A percentile compares a stretch with the other conserved stretches of the same genome.
phyloP scores from a whole-genome alignment of 208 protist genomes.

The Angomonas deanei region DNA sequence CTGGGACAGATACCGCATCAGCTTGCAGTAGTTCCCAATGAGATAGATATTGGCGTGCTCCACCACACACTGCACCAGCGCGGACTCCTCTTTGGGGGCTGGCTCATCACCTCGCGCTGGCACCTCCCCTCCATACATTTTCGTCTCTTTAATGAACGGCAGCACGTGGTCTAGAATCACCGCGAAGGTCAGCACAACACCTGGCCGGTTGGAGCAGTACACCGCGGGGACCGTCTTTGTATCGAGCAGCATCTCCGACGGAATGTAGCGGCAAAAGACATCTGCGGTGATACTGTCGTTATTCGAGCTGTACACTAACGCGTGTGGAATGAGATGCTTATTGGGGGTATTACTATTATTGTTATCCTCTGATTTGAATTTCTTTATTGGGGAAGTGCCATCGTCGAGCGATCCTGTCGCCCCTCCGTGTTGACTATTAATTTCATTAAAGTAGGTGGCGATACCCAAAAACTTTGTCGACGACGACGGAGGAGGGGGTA shows the following conservation, averaged over 20 bases:
- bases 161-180: conserved; percentile 75
- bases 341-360: too few species aligned
- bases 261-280: conserved; percentile 54
- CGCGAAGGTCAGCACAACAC: conserved; percentile 54
- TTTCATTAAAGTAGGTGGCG: too few species aligned
- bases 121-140: not conserved
- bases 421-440: too few species aligned
- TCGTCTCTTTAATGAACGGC: conserved; percentile 32
- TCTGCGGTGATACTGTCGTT: conserved; percentile 58
- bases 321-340: conserved; percentile 21
- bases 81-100: not conserved
- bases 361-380: too few species aligned
- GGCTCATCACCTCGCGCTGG: not conserved
- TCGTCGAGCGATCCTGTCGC: too few species aligned
- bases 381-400: too few species aligned
- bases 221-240: conserved; percentile 22
- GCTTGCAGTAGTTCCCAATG: conserved; percentile 82
- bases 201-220: conserved; percentile 72
- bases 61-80: conserved; percentile 18
- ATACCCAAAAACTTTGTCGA: not conserved
- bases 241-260: conserved; percentile 49
- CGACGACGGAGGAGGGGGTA: not conserved
- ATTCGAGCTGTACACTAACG: conserved; percentile 52
- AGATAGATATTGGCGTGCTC: conserved; percentile 77
- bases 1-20: conserved; percentile 80